Evolutionary conservation across 2,329 filamentous ascomycete species (phyloP).

Genomic region (Sarocladium kiliense): DNA sequence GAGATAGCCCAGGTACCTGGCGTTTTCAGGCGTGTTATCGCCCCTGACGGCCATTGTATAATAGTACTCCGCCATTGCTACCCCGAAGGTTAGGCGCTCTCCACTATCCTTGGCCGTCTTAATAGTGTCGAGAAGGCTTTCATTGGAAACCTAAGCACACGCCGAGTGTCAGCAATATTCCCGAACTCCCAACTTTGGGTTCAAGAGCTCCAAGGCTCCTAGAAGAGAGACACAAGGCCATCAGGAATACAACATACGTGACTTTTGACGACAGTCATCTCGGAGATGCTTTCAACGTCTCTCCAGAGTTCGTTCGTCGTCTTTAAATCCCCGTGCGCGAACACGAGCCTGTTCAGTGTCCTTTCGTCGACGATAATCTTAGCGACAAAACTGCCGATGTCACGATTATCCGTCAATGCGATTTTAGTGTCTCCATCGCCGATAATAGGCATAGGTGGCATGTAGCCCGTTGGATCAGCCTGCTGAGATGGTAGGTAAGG

Average conservation of each 20-base stretch:
- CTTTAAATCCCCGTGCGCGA: constrained; percentile 40
- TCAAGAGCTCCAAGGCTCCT: not conserved
- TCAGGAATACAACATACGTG: constrained; percentile 10
- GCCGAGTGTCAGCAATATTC: too few relatives aligned
- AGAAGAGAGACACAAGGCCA: not conserved
- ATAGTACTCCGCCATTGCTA: constrained; percentile 33
- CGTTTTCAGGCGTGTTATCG: constrained; percentile 48
- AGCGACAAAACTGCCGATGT: constrained; percentile 48
- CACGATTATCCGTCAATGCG: constrained; percentile 42
- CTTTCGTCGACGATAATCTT: constrained; percentile 44
- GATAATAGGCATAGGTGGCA: constrained; percentile 29
- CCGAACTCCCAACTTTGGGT: too few relatives aligned
- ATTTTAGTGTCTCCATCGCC: constrained; percentile 39
- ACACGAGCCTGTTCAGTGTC: constrained; percentile 48
- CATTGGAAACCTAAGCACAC: too few relatives aligned
- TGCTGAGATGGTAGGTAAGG: constrained; percentile 23
- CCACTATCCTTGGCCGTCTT: not conserved
- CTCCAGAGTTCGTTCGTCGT: constrained; percentile 41
- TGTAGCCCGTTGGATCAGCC: constrained; percentile 30
- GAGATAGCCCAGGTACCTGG: constrained; percentile 50
- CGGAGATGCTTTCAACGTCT: constrained; percentile 40
- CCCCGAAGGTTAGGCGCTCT: not conserved
- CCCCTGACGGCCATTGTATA: constrained; percentile 37
- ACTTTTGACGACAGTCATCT: constrained; percentile 36
- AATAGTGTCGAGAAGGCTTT: too few relatives aligned